These are phyloP conservation scores for Tetrapisispora nanseiensis DNA, from an alignment of 805 yeast genomes.

Conservation along the genomic window DNA sequence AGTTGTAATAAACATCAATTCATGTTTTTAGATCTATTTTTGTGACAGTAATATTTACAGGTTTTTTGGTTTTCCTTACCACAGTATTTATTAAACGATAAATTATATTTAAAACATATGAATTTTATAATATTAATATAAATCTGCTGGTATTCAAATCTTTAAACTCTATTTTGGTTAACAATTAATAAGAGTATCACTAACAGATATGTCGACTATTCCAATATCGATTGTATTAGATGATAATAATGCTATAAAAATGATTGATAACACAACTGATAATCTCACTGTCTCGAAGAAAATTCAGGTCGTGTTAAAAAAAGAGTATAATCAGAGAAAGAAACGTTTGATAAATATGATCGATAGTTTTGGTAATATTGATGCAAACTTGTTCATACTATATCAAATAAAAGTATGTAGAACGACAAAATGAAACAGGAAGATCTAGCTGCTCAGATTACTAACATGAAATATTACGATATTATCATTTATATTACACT, in stretches of 20 bases:
- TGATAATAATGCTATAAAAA: neutral
- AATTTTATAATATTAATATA: too few relatives aligned
- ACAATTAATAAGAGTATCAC: too few relatives aligned
- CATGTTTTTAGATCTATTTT: neutral
- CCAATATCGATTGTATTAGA: neutral
- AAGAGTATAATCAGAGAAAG: neutral
- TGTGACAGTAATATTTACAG: too few relatives aligned
- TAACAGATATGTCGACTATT: neutral
- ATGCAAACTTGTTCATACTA: neutral
- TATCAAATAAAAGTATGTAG: constrained; percentile 3
- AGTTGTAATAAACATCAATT: constrained; percentile 1
- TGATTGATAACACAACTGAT: neutral
- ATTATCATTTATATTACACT: neutral
- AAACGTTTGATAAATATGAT: neutral
- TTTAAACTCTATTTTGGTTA: too few relatives aligned
- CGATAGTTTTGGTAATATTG: constrained; percentile 1
- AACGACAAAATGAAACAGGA: neutral
- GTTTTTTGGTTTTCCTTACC: too few relatives aligned
- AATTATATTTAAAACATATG: too few relatives aligned
- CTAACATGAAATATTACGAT: neutral
- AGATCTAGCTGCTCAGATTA: too few relatives aligned
- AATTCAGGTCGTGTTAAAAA: neutral
- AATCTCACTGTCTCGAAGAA: neutral
- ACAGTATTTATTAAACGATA: too few relatives aligned
- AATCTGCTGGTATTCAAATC: too few relatives aligned